These are phyloP conservation scores for Yamadazyma scolyti DNA, from an alignment of 805 yeast species.

Conservation along the genomic window DNA sequence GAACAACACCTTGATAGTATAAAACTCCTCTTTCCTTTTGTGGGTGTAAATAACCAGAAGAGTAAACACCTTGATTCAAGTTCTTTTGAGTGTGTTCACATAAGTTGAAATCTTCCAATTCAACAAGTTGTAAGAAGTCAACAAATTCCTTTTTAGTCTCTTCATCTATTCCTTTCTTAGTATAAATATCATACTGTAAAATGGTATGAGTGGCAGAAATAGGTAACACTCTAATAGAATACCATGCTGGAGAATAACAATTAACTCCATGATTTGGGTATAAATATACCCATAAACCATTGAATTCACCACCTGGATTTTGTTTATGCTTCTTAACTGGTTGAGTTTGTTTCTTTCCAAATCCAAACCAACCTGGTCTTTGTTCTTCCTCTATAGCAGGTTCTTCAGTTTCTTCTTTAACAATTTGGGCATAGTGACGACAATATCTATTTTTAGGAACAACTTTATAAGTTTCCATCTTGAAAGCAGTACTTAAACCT, in stretches of 20 bases:
- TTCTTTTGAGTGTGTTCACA: conserved; percentile 60
- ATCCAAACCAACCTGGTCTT: conserved; percentile 53
- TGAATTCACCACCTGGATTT: conserved; percentile 59
- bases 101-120: conserved; percentile 49
- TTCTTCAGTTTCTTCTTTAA: conserved; percentile 33
- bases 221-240: conserved; percentile 58
- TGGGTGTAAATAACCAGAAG: conserved; percentile 59
- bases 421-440: conserved; percentile 58
- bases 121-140: conserved; percentile 60
- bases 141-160: conserved; percentile 57
- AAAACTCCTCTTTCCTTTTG: conserved; percentile 56
- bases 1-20: conserved; percentile 51
- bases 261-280: conserved; percentile 61
- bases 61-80: conserved; percentile 57
- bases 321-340: conserved; percentile 21
- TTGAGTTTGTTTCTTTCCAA: conserved; percentile 26
- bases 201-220: conserved; percentile 50
- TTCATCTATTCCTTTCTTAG: conserved; percentile 54
- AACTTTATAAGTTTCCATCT: conserved; percentile 63
- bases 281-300: conserved; percentile 61
- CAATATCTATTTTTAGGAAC: conserved; percentile 57
- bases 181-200: conserved; percentile 57
- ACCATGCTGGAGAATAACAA: conserved; percentile 67
- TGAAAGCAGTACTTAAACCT: conserved; percentile 53
- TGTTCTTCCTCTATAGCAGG: conserved; percentile 29